A percentile compares a stretch with the other conserved stretches of the same genome.
These are phyloP conservation scores for Pisolithus tinctorius DNA, from an alignment of 768 basidiomycete genomes.

Conservation along the genomic window DNA sequence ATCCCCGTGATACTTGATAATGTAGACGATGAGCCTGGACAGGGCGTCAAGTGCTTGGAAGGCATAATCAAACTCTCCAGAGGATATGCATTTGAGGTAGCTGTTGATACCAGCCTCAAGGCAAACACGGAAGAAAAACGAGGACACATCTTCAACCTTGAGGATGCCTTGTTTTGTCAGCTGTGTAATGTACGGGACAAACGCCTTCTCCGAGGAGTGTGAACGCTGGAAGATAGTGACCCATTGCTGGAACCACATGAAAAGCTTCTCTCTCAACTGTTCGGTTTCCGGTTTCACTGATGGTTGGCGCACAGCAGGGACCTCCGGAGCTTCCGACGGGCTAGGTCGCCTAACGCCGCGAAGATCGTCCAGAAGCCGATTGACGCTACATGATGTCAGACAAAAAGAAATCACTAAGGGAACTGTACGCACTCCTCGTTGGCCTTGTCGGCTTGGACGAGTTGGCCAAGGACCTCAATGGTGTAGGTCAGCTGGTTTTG, in stretches of 20 bases:
- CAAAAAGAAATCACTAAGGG: neutral
- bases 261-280: conserved; percentile 66
- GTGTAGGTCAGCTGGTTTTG: conserved; percentile 75
- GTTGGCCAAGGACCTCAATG: conserved; percentile 73
- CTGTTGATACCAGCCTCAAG: conserved; percentile 89
- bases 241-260: conserved; percentile 91
- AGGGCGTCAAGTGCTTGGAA: conserved; percentile 95
- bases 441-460: conserved; percentile 66
- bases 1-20: conserved; percentile 99
- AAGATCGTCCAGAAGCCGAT: conserved; percentile 74
- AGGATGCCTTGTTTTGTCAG: conserved; percentile 95
- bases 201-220: conserved; percentile 86
- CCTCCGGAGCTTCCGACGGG: conserved; percentile 33
- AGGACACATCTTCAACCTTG: conserved; percentile 92
- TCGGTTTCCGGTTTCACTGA: conserved; percentile 66
- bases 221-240: conserved; percentile 90
- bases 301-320: conserved; percentile 34
- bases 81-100: conserved; percentile 69
- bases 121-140: conserved; percentile 97
- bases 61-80: conserved; percentile 66
- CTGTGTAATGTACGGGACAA: conserved; percentile 95
- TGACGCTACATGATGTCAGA: conserved; percentile 41
- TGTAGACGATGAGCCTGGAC: conserved; percentile 91
- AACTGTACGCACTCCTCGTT: conserved; percentile 72
- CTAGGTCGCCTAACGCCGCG: conserved; percentile 51